Conservation (phyloP, 257 asterid genomes). For the Petunia axillaris region DNA sequence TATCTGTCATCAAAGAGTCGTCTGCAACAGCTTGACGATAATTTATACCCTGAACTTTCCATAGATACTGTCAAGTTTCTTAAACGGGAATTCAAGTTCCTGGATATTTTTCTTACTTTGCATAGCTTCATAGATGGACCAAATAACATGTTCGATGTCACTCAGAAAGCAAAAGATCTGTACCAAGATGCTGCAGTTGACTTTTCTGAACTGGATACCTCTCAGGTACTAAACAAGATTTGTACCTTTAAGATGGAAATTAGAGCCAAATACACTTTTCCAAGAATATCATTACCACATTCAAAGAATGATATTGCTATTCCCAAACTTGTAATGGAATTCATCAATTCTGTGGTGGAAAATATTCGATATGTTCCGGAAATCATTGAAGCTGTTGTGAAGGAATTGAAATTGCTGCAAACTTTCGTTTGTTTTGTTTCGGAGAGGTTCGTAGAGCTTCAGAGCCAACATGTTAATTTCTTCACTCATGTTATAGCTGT, state of each 20-base stretch:
- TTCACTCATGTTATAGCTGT: neutral
- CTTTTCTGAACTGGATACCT: neutral
- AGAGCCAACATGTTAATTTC: neutral
- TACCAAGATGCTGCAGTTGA: neutral
- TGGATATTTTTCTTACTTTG: neutral
- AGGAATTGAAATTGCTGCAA: neutral
- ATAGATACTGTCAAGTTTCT: neutral
- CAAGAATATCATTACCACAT: neutral
- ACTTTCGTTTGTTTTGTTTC: neutral
- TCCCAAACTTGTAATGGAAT: neutral
- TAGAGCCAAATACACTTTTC: neutral
- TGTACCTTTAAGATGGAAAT: neutral
- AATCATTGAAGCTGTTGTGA: neutral
- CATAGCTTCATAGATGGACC: neutral
- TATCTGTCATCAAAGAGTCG: neutral
- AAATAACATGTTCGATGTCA: neutral
- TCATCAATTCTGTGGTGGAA: neutral
- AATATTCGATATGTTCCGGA: neutral
- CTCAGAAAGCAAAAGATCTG: neutral
- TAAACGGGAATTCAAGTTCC: slow-evolving; percentile 15
- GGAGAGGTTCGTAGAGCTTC: neutral
- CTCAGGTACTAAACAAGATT: neutral
- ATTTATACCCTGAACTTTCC: neutral
- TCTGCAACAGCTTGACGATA: neutral
- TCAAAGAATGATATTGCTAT: neutral